phyloP scores from a whole-genome alignment of 768 basidiomycete genomes.

The Grammothele lineata region DNA sequence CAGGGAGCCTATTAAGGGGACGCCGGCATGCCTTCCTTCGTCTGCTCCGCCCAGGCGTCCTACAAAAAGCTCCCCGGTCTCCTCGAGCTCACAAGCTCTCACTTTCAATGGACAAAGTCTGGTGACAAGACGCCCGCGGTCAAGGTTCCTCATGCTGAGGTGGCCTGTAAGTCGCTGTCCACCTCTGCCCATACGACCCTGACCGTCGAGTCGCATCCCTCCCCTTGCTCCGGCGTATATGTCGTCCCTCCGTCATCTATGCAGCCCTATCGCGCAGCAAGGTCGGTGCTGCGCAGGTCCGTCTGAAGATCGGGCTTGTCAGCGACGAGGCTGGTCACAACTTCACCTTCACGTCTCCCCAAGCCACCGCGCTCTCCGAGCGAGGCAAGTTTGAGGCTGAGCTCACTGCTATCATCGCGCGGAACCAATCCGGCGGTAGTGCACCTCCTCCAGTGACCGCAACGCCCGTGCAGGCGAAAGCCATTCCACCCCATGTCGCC shows the following conservation, averaged over 20 bases:
- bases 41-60: conserved; percentile 70
- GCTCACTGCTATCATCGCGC: conserved; percentile 70
- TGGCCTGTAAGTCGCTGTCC: conserved; percentile 47
- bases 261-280: conserved; percentile 84
- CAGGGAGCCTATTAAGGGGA: conserved; percentile 4
- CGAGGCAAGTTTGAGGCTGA: conserved; percentile 82
- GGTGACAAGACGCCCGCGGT: conserved; percentile 62
- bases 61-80: conserved; percentile 81
- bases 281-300: conserved; percentile 74
- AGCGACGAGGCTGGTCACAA: conserved; percentile 73
- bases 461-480: background rate
- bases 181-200: conserved; percentile 5
- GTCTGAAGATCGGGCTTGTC: conserved; percentile 68
- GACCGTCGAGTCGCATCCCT: conserved; percentile 10
- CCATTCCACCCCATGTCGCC: conserved; percentile 1
- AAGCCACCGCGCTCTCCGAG: conserved; percentile 58
- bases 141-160: conserved; percentile 55
- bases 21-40: conserved; percentile 50
- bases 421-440: conserved; percentile 46
- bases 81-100: conserved; percentile 68
- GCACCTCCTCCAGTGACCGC: conserved; percentile 12
- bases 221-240: conserved; percentile 6
- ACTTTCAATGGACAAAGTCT: conserved; percentile 79
- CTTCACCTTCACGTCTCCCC: conserved; percentile 75
- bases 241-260: background rate